These are phyloP conservation scores for Cyberlindnera saturnus DNA, from an alignment of 805 yeast species.

Conservation along the genomic window DNA sequence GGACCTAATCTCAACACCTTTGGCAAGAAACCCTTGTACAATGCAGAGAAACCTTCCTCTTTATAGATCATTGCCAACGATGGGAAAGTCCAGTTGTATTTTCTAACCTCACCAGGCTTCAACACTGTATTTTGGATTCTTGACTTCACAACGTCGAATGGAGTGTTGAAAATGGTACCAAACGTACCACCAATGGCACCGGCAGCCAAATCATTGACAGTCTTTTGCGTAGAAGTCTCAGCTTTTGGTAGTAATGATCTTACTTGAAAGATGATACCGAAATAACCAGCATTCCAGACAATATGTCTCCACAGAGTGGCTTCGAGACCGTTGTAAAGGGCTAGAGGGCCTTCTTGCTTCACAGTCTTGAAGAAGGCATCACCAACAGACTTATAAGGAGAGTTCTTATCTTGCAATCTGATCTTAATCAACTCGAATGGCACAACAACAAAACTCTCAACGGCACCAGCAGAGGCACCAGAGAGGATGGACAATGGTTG, in stretches of 20 bases:
- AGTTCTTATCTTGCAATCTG: constrained; percentile 82
- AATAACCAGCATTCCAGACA: constrained; percentile 96
- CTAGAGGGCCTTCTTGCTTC: constrained; percentile 68
- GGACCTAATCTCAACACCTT: constrained; percentile 97
- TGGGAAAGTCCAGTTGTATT: constrained; percentile 90
- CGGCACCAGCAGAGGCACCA: constrained; percentile 98
- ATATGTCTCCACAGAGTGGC: constrained; percentile 97
- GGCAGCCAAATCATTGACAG: constrained; percentile 79
- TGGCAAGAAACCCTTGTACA: constrained; percentile 95
- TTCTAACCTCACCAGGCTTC: constrained; percentile 69
- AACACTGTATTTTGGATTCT: constrained; percentile 78
- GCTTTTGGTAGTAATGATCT: constrained; percentile 76
- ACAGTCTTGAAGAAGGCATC: constrained; percentile 76
- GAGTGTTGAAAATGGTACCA: constrained; percentile 94
- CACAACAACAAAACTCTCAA: constrained; percentile 93
- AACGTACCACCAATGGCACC: constrained; percentile 97
- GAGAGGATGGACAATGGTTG: constrained; percentile 85
- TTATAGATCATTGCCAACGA: constrained; percentile 63
- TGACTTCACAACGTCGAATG: constrained; percentile 95
- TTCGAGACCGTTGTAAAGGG: constrained; percentile 91
- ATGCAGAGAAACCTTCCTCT: constrained; percentile 90
- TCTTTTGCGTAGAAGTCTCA: constrained; percentile 61
- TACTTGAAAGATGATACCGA: constrained; percentile 89
- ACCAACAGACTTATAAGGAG: constrained; percentile 76
- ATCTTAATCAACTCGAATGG: constrained; percentile 96